Conservation (phyloP, 805 yeast genomes). For the Kuraishia cidri region DNA sequence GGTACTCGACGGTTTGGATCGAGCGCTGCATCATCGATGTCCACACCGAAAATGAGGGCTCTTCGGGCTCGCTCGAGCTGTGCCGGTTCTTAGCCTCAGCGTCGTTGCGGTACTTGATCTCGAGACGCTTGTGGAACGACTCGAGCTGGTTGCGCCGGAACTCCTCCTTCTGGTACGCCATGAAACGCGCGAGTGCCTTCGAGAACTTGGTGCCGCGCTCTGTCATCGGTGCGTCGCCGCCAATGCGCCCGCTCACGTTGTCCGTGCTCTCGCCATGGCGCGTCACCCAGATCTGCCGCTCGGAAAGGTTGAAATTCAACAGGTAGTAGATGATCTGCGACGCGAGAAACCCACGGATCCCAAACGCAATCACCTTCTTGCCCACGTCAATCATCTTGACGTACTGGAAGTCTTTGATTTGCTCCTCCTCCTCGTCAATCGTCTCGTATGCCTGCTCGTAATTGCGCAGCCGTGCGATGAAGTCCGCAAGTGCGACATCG, state of each 20-base stretch:
- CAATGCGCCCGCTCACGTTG: slow-evolving; percentile 78
- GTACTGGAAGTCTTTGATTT: slow-evolving; percentile 63
- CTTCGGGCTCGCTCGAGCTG: slow-evolving; percentile 33
- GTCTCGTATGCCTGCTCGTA: slow-evolving; percentile 90
- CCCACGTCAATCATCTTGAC: slow-evolving; percentile 97
- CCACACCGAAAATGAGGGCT: slow-evolving; percentile 84
- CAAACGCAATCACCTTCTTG: slow-evolving; percentile 84
- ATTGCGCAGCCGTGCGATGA: slow-evolving; percentile 69
- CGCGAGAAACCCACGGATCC: slow-evolving; percentile 79
- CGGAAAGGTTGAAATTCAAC: slow-evolving; percentile 79
- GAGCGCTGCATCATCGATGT: slow-evolving; percentile 80
- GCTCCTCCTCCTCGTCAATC: slow-evolving; percentile 66
- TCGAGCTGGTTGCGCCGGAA: slow-evolving; percentile 58
- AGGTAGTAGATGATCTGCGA: slow-evolving; percentile 90
- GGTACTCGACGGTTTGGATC: slow-evolving; percentile 66
- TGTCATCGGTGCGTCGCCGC: slow-evolving; percentile 84
- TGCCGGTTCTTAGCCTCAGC: slow-evolving; percentile 4
- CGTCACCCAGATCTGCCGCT: slow-evolving; percentile 90
- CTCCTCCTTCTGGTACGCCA: slow-evolving; percentile 58
- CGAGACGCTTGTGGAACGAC: slow-evolving; percentile 36
- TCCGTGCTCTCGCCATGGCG: slow-evolving; percentile 92
- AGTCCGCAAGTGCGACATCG: slow-evolving; percentile 69
- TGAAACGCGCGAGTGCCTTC: slow-evolving; percentile 63
- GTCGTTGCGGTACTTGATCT: slow-evolving; percentile 24
- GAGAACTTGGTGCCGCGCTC: slow-evolving; percentile 72